Base-by-base conservation (phyloP, 2,329 filamentous ascomycete species). In the Alternaria sp. region DNA sequence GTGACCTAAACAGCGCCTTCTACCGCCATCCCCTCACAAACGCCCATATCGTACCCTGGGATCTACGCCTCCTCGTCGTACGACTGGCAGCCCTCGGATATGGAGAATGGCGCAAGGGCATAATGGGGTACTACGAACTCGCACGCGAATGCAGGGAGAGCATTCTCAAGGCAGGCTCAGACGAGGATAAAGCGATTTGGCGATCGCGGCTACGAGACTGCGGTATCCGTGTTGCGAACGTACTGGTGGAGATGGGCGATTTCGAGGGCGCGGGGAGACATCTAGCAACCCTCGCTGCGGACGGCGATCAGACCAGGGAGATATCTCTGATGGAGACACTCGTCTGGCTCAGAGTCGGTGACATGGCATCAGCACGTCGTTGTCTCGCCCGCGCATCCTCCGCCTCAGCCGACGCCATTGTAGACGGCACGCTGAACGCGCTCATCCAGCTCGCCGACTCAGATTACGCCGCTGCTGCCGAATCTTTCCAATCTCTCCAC, bases 51-150 rank as follows among this genome's bases (percentile, higher is more conserved):
- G 91, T 95, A 0, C 95, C 95, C 0, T 99, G 96, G 94, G 87
- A 91, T 45, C 85, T 99, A 56, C 88, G 96, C 7, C 86, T 97
- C 3, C 85, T 98, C 15, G 90, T 91, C 7, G 91, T 97, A 9
- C 87, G 94, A 2, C 85, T 98, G 19, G 93, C 97, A 70, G 93
- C 92, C 0, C 87, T 97, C 49, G 93, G 93, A 1, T 96, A 96
- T 67, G 90, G 90, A 5, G 96, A 99, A 79, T 88, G 90, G 53
- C 86, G 95, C 5, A 87, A 94, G 65, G 91, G 92, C 4, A 90
- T 99, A 61, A 95, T 96, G 85, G 92, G 91, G 47, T 93, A 97
- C 77, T 97, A 97, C 76, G 93, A 97, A 66, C 85, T 98, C 3
- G 93, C 90, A 0, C 82, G 91, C 9, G 93, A 97, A 78, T 93